Base-by-base conservation (phyloP, 306 rosid species). In the Trichosanthes truncata region DNA sequence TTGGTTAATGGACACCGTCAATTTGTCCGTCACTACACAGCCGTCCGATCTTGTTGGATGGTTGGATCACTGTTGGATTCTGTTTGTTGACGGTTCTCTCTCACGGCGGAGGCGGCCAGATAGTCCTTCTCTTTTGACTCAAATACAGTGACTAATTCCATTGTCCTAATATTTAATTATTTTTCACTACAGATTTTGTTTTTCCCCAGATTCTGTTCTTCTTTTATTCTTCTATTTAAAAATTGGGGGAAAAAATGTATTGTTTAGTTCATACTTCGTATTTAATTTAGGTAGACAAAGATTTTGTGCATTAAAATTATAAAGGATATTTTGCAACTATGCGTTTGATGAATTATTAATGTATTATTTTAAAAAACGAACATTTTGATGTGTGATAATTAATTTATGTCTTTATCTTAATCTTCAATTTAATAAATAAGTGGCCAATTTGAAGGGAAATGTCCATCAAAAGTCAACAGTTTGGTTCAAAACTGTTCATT, bases 1-100 rank as follows among this genome's bases (percentile, higher is more conserved):
- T 73, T 25, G 67, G 82, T 78, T 75, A 83, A 83, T 84, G 48
- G 57, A 74, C 53, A 51, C 85, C 89, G 89, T 91, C 59, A 3
- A 7, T 23, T 52, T 72, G 9, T 80, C 87, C 91, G 87, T 87
- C 55, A 76, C 61, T 23, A 46, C 4, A 1, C 81, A 2, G 33
- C 45, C 52, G 52, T 15, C 5, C 1, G 77, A 46, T 55, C 18
- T 10, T 11, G 11, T 3, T 35, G 0, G 20, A 7, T 35, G 45
- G 72, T 65, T 0, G 40, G 52, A 59, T 82, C 67, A 35, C 82
- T 84, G 80, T 87, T 31, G 26, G 26, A 81, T 23, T 8, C 5
- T 9, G 6, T 85, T 81, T 53, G 43, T 77, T 79, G 83, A 80
- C 84, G 82, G 82, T 74, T 87, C 13, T 86, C n/a, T 61, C 29